Conservation (phyloP, 345 rosid species). For the Angophora floribunda region DNA sequence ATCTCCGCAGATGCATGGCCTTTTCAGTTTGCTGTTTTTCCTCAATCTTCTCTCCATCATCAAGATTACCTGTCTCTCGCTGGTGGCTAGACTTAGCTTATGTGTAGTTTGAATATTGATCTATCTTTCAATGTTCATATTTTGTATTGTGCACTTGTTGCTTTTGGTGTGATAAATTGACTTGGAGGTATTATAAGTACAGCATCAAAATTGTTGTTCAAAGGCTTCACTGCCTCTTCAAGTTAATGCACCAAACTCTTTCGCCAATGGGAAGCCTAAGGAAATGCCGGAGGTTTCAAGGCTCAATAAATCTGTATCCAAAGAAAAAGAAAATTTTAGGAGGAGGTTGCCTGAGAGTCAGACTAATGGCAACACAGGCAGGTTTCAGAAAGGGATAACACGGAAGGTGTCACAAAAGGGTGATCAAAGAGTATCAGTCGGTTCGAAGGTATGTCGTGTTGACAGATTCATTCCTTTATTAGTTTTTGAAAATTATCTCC, state of each 20-base stretch:
- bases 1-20: neutral
- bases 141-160: neutral
- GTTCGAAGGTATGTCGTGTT: conserved; percentile 25
- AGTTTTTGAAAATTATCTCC: neutral
- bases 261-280: conserved; percentile 5
- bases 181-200: conserved; percentile 13
- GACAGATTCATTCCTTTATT: neutral
- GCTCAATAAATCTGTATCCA: neutral
- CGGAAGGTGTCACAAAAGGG: conserved; percentile 5
- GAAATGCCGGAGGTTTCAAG: conserved; percentile 5
- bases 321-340: neutral
- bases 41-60: neutral
- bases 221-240: conserved; percentile 9
- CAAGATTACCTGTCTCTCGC: neutral
- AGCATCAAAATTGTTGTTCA: neutral
- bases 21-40: neutral
- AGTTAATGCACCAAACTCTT: conserved; percentile 7
- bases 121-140: neutral
- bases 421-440: conserved; percentile 4
- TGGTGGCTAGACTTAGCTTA: neutral
- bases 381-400: conserved; percentile 7
- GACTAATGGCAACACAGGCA: conserved; percentile 2
- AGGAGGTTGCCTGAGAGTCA: neutral
- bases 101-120: neutral
- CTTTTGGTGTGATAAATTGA: neutral